Percentiles rank a stretch among this genome's conserved stretches.
Conservation (phyloP, 2,329 filamentous ascomycete species). For the Byssochlamys sp. region DNA sequence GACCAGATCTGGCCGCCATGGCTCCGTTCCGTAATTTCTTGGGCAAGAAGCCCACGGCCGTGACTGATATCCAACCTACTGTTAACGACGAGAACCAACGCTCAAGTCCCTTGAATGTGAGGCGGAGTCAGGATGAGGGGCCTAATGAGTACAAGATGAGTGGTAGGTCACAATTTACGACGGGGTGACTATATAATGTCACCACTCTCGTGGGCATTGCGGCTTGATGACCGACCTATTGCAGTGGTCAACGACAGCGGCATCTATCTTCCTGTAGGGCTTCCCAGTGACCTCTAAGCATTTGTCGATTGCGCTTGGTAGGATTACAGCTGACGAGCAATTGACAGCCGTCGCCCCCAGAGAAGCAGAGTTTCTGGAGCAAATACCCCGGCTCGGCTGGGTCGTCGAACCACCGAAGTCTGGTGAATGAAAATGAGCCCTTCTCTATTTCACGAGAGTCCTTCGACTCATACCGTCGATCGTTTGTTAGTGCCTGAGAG, state of each 20-base stretch:
- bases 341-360: constrained; percentile 69
- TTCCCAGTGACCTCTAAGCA: constrained; percentile 10
- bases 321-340: neutral
- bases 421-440: constrained; percentile 73
- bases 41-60: constrained; percentile 47
- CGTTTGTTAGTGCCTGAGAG: constrained; percentile 59
- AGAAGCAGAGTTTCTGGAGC: constrained; percentile 72
- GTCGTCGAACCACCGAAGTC: constrained; percentile 51
- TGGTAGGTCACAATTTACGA: constrained; percentile 40
- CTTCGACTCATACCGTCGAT: constrained; percentile 90
- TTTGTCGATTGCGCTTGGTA: constrained; percentile 13
- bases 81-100: constrained; percentile 45
- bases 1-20: constrained; percentile 41
- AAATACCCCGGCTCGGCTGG: constrained; percentile 40
- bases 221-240: constrained; percentile 18
- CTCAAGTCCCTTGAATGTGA: constrained; percentile 46
- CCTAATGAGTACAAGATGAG: constrained; percentile 71
- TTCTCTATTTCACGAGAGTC: constrained; percentile 94
- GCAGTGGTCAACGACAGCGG: constrained; percentile 91
- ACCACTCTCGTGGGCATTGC: neutral
- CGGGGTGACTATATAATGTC: neutral
- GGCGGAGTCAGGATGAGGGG: constrained; percentile 55
- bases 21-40: constrained; percentile 64
- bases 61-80: constrained; percentile 28
- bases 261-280: constrained; percentile 76